Percentiles rank a stretch among this genome's conserved stretches.
These are phyloP conservation scores for Galerina marginata DNA, from an alignment of 768 basidiomycete species.

Conservation along the genomic window DNA sequence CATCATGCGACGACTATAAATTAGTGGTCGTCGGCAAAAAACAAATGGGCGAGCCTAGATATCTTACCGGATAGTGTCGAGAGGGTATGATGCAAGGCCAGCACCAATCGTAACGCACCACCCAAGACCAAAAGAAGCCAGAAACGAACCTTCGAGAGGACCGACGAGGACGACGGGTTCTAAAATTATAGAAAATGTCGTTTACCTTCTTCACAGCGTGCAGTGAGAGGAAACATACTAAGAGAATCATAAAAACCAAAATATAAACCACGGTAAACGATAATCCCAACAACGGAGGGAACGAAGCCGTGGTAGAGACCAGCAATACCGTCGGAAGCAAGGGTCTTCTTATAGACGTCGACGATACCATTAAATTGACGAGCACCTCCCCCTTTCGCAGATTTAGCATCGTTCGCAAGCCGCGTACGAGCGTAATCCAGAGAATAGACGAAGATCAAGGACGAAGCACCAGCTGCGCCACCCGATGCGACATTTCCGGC, in stretches of 20 bases:
- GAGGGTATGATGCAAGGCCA: constrained; percentile 97
- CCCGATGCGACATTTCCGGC: constrained; percentile 97
- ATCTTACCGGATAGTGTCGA: constrained; percentile 84
- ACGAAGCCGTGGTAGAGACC: constrained; percentile 99
- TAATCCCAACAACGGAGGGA: constrained; percentile 98
- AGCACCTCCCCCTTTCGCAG: constrained; percentile 84
- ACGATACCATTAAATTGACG: constrained; percentile 99
- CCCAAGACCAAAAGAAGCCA: constrained; percentile 95
- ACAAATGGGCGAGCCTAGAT: constrained; percentile 18
- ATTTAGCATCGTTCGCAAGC: constrained; percentile 98
- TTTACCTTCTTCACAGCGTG: not conserved
- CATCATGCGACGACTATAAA: constrained; percentile 98
- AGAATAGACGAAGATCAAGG: constrained; percentile 99
- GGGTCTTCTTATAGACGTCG: constrained; percentile 97
- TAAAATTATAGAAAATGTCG: constrained; percentile 38
- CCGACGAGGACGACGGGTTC: constrained; percentile 98
- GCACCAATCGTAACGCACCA: constrained; percentile 99
- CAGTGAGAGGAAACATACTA: constrained; percentile 55
- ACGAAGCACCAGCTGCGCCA: constrained; percentile 99
- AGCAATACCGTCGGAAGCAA: constrained; percentile 95
- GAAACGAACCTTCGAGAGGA: constrained; percentile 92
- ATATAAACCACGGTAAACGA: constrained; percentile 99
- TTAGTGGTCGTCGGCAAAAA: constrained; percentile 25
- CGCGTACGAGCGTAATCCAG: constrained; percentile 99
- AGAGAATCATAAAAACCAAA: constrained; percentile 97